Percentiles rank a stretch among this genome's conserved stretches.
phyloP scores from a whole-genome alignment of 129 eudicot genomes.

The Solidago caesia region DNA sequence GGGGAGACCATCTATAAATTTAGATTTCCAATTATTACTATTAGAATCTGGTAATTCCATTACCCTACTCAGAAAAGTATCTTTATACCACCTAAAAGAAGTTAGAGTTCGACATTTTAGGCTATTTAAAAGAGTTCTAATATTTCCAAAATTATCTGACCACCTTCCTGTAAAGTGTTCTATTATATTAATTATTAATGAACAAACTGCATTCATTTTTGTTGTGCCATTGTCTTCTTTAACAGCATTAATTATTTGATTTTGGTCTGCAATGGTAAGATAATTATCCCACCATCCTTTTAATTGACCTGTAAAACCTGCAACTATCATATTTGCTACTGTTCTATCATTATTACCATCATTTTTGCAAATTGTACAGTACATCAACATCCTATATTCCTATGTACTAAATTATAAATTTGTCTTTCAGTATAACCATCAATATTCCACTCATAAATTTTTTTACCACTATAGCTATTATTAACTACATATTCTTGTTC shows the following conservation, averaged over 20 bases:
- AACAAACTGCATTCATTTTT: not conserved
- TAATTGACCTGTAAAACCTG: conserved; percentile 4
- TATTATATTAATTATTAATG: not conserved
- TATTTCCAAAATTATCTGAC: not conserved
- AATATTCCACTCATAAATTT: not conserved
- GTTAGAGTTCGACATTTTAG: not conserved
- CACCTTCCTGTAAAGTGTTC: conserved; percentile 4
- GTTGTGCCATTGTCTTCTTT: not conserved
- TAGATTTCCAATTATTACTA: not conserved
- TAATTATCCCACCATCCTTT: conserved; percentile 22
- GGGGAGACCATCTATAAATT: not conserved
- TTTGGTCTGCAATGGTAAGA: not conserved
- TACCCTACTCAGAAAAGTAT: not conserved
- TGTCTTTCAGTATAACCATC: conserved; percentile 1
- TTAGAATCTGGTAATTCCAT: not conserved
- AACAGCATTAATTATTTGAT: not conserved
- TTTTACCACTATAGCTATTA: not conserved
- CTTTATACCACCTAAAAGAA: not conserved
- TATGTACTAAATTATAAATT: not conserved
- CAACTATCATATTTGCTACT: not conserved
- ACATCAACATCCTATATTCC: conserved; percentile 3
- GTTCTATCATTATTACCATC: not conserved
- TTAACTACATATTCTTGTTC: not conserved
- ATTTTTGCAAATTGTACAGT: not conserved
- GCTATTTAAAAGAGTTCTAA: not conserved